Conservation (phyloP, 768 basidiomycete species). For the Kondoa malvinella region DNA sequence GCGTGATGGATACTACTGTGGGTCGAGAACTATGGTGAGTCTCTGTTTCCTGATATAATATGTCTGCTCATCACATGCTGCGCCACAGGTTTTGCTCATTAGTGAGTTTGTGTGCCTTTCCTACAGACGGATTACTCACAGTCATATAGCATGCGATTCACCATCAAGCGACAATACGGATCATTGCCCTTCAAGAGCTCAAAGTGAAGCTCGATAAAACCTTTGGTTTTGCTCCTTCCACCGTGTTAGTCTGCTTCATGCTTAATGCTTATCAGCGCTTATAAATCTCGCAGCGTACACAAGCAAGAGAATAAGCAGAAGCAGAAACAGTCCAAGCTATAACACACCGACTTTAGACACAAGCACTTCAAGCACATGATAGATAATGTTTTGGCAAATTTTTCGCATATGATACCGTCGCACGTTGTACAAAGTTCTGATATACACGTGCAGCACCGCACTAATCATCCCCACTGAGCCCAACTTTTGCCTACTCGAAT, state of each 20-base stretch:
- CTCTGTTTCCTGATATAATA: too few species aligned
- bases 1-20: slow-evolving; percentile 16
- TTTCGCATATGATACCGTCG: not conserved
- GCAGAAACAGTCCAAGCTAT: not conserved
- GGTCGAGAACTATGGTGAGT: slow-evolving; percentile 21
- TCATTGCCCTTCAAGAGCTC: not conserved
- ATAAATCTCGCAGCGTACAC: not conserved
- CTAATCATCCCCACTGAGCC: slow-evolving; percentile 22
- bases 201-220: not conserved
- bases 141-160: not conserved
- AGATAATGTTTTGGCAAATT: not conserved
- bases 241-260: too few species aligned
- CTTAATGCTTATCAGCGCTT: too few species aligned
- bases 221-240: not conserved
- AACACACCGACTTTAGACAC: not conserved
- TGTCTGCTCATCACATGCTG: too few species aligned
- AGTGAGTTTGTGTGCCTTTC: not conserved
- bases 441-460: not conserved
- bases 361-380: too few species aligned
- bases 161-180: not conserved
- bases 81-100: not conserved
- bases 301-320: slow-evolving; percentile 15
- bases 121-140: not conserved
- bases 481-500: slow-evolving; percentile 20
- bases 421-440: not conserved